phyloP scores from a whole-genome alignment of 2,329 filamentous ascomycete species.

The Epichloe glyceriae region DNA sequence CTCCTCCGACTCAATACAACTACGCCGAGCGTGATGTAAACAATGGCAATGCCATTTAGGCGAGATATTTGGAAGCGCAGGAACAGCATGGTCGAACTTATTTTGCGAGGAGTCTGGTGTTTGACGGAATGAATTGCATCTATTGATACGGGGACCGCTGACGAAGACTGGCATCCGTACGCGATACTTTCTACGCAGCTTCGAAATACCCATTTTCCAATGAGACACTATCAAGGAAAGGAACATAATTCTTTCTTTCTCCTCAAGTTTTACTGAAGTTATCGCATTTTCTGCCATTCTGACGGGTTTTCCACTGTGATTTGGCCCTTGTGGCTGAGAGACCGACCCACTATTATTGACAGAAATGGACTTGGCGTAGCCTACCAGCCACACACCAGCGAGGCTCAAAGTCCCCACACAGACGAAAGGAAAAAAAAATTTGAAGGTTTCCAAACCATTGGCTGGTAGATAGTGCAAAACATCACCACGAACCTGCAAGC shows the following conservation, averaged over 20 bases:
- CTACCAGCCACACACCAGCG: constrained; percentile 7
- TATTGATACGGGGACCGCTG: no score
- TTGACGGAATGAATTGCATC: no score
- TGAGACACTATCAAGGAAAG: no score
- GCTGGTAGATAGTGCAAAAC: constrained; percentile 7
- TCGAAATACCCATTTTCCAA: no score
- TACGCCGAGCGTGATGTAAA: constrained; percentile 4
- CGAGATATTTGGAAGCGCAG: no score
- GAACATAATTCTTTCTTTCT: no score
- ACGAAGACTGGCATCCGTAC: no score
- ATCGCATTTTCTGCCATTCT: no score
- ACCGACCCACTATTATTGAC: not conserved
- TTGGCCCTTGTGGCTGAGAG: constrained; percentile 1
- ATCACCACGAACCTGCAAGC: constrained; percentile 9
- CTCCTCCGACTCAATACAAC: constrained; percentile 11
- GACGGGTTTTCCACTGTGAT: no score
- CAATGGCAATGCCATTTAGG: not conserved
- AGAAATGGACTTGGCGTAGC: constrained; percentile 4
- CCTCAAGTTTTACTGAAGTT: no score
- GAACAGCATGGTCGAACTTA: no score
- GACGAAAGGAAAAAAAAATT: constrained; percentile 9
- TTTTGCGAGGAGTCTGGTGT: not conserved
- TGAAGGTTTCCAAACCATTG: constrained; percentile 8
- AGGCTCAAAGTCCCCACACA: constrained; percentile 10
- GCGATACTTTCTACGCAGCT: no score